Evolutionary conservation across 352 stramenopile species (phyloP), one percentile per base, ranked within the genome.

Genomic region (Pelagophyceae sp.): DNA sequence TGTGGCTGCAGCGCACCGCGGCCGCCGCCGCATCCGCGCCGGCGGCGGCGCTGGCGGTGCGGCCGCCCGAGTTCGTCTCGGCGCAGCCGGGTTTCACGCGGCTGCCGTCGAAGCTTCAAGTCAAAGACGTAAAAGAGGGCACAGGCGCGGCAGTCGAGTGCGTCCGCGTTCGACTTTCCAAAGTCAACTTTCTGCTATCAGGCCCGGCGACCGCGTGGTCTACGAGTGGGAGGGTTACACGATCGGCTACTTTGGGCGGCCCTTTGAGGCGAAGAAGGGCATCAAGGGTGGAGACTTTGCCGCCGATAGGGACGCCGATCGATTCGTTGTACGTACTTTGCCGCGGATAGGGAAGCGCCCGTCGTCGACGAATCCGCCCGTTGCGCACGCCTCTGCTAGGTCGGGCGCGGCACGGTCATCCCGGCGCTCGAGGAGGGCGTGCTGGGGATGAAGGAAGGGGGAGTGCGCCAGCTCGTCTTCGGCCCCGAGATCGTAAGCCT

Each of bases 191-290:
- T 11, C 11, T 54, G 11, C 45, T 23, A 54, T 54, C 45, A 54
- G 11, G 45, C 11, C 11, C 2, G 86, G 85, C 29, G 86, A 91
- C 83, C 78, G 85, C 35, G 85, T 88, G 0, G 86, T 91, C 0
- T 91, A 86, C 80, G 86, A 91, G 79, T 91, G 86, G 86, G 85
- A 79, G 77, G 86, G 86, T 32, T 90, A 91, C 80, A 91, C 85
- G 0, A 90, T 91, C 79, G 87, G 85, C 50, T 90, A 90, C 77
- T 91, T 90, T 82, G 85, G 85, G 23, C 77, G 85, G 38, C 86
- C 86, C 1, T 91, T 91, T 75, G 81, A 91, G 79, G 85, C 84
- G 72, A 89, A 89, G 77, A 84, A 82, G 69, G 82, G 77, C 79
- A 74, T 76, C 25, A 75, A 87, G 70, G 86, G 85, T 23, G 86